A percentile compares a stretch with the other conserved stretches of the same genome.
Conservation (phyloP, 768 basidiomycete species). For the Obba rivulosa region DNA sequence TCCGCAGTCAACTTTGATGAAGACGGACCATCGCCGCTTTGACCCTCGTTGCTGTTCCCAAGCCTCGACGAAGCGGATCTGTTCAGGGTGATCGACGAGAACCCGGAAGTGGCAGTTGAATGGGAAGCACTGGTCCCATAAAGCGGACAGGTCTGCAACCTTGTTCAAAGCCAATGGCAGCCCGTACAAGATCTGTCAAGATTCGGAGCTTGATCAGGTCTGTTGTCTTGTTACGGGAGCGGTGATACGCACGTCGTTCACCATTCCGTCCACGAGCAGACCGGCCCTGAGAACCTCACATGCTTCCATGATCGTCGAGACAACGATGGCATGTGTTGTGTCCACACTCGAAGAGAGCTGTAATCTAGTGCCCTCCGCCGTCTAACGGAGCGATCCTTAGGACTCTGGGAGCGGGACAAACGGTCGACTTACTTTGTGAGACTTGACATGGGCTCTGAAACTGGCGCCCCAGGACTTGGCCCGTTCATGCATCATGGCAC, state of each 20-base stretch:
- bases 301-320: constrained; percentile 82
- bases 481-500: constrained; percentile 63
- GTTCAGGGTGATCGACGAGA: constrained; percentile 72
- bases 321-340: constrained; percentile 58
- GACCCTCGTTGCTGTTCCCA: constrained; percentile 42
- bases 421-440: constrained; percentile 56
- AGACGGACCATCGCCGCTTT: constrained; percentile 61
- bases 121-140: constrained; percentile 50
- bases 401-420: background rate
- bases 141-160: constrained; percentile 57
- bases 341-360: constrained; percentile 56
- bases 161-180: constrained; percentile 69
- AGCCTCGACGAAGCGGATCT: constrained; percentile 58
- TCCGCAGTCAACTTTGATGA: constrained; percentile 78
- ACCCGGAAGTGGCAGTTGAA: constrained; percentile 60
- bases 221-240: background rate
- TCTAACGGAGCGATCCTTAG: constrained; percentile 29
- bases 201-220: background rate
- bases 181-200: constrained; percentile 69
- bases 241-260: constrained; percentile 62
- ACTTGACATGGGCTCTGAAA: constrained; percentile 84
- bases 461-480: constrained; percentile 60
- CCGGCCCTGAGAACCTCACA: constrained; percentile 68
- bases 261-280: constrained; percentile 62
- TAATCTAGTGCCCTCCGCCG: constrained; percentile 65